Conservation (phyloP, 2,329 filamentous ascomycete genomes). For the Trichoderma breve region DNA sequence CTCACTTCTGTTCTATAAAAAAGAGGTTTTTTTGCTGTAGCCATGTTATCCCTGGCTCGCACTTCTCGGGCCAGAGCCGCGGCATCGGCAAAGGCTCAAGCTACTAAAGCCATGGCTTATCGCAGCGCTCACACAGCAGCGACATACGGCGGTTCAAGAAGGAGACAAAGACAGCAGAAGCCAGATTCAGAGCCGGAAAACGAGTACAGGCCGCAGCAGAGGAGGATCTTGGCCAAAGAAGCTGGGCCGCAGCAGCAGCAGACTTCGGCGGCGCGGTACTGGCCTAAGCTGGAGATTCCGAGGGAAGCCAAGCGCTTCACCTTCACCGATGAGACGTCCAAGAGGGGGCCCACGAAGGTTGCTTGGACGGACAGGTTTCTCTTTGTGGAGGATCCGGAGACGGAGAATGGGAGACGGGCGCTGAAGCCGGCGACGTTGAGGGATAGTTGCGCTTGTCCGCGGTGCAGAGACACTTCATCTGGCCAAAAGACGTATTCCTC, state of each 20-base stretch:
- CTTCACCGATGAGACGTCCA: neutral
- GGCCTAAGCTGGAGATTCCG: conserved; percentile 23
- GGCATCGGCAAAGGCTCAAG: neutral
- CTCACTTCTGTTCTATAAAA: too few relatives aligned
- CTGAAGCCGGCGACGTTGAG: conserved; percentile 42
- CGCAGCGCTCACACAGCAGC: neutral
- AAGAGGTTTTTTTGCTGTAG: neutral
- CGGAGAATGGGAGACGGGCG: conserved; percentile 24
- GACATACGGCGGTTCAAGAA: neutral
- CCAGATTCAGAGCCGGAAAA: neutral
- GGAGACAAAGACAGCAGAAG: neutral
- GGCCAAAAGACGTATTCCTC: conserved; percentile 56
- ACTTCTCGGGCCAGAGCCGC: neutral
- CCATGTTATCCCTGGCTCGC: conserved; percentile 4
- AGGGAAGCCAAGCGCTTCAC: conserved; percentile 20
- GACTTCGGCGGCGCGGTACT: conserved; percentile 15
- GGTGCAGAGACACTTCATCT: conserved; percentile 56
- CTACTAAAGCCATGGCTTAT: neutral
- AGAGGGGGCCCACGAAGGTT: conserved; percentile 24
- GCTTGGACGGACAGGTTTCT: conserved; percentile 30
- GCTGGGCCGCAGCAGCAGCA: neutral
- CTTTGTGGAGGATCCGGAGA: conserved; percentile 30
- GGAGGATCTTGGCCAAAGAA: neutral
- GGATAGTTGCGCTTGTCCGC: conserved; percentile 52
- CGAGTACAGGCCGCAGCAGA: neutral